Percentiles rank a stretch among this genome's conserved stretches.
Evolutionary conservation across 805 yeast species (phyloP).

Genomic region (Lachancea mirantina): DNA sequence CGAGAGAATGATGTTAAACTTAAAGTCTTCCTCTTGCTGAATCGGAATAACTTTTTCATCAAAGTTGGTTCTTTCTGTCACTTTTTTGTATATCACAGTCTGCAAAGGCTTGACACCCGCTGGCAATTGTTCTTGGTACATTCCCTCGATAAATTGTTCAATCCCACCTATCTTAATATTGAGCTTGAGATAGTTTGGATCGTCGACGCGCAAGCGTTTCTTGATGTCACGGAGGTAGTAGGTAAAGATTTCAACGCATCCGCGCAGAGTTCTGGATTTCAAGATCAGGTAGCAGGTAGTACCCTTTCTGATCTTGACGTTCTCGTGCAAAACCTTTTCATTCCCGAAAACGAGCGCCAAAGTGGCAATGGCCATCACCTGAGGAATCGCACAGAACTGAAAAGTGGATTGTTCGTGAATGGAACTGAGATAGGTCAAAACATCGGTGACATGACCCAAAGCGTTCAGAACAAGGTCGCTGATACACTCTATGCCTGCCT

Average conservation of each 20-base stretch:
- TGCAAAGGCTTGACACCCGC: slow-evolving; percentile 39
- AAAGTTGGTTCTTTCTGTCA: slow-evolving; percentile 36
- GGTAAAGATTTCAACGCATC: slow-evolving; percentile 71
- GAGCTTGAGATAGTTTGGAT: slow-evolving; percentile 78
- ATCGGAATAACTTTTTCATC: slow-evolving; percentile 30
- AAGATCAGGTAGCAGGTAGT: slow-evolving; percentile 72
- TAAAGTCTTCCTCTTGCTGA: slow-evolving; percentile 22
- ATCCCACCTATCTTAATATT: slow-evolving; percentile 83
- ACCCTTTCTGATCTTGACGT: slow-evolving; percentile 88
- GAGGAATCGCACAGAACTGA: slow-evolving; percentile 95
- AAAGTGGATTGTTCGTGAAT: slow-evolving; percentile 77
- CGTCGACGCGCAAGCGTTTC: slow-evolving; percentile 67
- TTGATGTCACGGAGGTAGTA: slow-evolving; percentile 69
- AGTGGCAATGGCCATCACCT: slow-evolving; percentile 98
- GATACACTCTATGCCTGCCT: slow-evolving; percentile 64
- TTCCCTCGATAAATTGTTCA: slow-evolving; percentile 76
- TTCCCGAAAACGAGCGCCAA: slow-evolving; percentile 80
- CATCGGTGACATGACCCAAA: slow-evolving; percentile 68
- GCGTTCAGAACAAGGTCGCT: slow-evolving; percentile 77
- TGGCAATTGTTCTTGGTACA: slow-evolving; percentile 63
- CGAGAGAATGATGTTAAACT: slow-evolving; percentile 21
- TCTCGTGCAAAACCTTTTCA: slow-evolving; percentile 56
- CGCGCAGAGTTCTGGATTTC: slow-evolving; percentile 63
- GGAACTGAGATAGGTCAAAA: slow-evolving; percentile 64
- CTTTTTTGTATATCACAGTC: slow-evolving; percentile 33